Percentiles rank a stretch among this genome's conserved stretches.
Conservation (phyloP, 2,329 filamentous ascomycete genomes). For the Alternaria sp. region DNA sequence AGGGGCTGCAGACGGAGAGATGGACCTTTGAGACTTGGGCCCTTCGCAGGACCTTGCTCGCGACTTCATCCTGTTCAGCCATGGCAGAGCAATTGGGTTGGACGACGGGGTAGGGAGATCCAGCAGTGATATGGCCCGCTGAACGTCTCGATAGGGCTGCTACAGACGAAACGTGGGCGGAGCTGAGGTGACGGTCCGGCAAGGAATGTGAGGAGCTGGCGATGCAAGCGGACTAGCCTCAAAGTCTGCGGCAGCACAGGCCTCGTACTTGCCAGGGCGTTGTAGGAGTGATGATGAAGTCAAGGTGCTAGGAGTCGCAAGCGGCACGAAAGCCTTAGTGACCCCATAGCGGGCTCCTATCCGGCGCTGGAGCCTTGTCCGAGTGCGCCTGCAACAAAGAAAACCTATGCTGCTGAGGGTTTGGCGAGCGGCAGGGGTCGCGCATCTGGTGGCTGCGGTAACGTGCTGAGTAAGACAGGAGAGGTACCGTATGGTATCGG, state of each 20-base stretch:
- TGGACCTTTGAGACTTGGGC: constrained; percentile 53
- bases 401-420: constrained; percentile 13
- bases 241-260: constrained; percentile 33
- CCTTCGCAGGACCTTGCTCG: constrained; percentile 51
- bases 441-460: constrained; percentile 4
- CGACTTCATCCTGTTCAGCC: constrained; percentile 49
- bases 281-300: constrained; percentile 8
- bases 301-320: constrained; percentile 13
- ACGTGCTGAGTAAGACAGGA: constrained; percentile 13
- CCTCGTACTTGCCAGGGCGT: constrained; percentile 23
- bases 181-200: constrained; percentile 37
- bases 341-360: constrained; percentile 14
- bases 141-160: constrained; percentile 35
- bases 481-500: background rate
- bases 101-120: constrained; percentile 3
- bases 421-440: constrained; percentile 23
- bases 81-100: constrained; percentile 30
- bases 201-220: constrained; percentile 37
- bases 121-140: constrained; percentile 24
- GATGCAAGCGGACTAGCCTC: constrained; percentile 34
- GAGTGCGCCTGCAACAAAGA: constrained; percentile 15
- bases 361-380: constrained; percentile 31
- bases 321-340: constrained; percentile 6
- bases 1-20: constrained; percentile 18
- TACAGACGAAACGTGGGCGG: constrained; percentile 30